A percentile compares a stretch with the other conserved stretches of the same genome.
Conservation (phyloP, 2,329 filamentous ascomycete genomes). For the Diplocarpon rosae region DNA sequence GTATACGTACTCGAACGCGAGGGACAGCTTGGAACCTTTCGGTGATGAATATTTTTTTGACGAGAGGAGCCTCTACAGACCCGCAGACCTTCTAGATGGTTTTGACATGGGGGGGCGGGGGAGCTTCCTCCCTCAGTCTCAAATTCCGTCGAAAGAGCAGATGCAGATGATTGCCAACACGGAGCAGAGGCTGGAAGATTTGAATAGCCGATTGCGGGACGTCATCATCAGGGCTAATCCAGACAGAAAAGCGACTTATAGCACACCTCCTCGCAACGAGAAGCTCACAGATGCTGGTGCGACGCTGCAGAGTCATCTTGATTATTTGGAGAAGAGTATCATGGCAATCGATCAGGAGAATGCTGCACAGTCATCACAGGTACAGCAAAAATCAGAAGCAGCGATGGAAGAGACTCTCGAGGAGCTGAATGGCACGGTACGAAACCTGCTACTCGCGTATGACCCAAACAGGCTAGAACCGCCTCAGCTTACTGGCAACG, state of each 20-base stretch:
- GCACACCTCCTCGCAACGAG: constrained; percentile 24
- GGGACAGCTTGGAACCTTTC: constrained; percentile 44
- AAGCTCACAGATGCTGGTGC: constrained; percentile 33
- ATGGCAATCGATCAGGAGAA: constrained; percentile 49
- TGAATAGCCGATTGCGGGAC: constrained; percentile 57
- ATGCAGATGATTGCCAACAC: constrained; percentile 47
- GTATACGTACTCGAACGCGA: constrained; percentile 54
- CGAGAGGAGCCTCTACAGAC: constrained; percentile 61
- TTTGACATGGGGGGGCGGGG: constrained; percentile 21
- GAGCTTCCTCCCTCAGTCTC: constrained; percentile 8
- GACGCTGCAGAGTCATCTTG: constrained; percentile 46
- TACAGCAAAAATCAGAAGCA: constrained; percentile 19
- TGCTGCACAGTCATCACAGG: constrained; percentile 5
- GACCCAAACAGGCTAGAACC: constrained; percentile 42
- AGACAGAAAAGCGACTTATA: constrained; percentile 15
- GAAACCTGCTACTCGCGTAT: constrained; percentile 42
- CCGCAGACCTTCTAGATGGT: constrained; percentile 53
- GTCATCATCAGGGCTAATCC: constrained; percentile 56
- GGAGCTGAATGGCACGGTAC: constrained; percentile 53
- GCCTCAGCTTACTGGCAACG: constrained; percentile 44
- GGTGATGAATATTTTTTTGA: constrained; percentile 59
- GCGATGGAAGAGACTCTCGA: constrained; percentile 42
- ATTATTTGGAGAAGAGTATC: constrained; percentile 60
- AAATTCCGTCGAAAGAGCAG: constrained; percentile 20
- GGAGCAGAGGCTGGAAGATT: constrained; percentile 52